Percentiles rank a stretch among this genome's conserved stretches.
Evolutionary conservation across 148 eudicot species (phyloP).

Genomic region (Chenopodium berlandieri): DNA sequence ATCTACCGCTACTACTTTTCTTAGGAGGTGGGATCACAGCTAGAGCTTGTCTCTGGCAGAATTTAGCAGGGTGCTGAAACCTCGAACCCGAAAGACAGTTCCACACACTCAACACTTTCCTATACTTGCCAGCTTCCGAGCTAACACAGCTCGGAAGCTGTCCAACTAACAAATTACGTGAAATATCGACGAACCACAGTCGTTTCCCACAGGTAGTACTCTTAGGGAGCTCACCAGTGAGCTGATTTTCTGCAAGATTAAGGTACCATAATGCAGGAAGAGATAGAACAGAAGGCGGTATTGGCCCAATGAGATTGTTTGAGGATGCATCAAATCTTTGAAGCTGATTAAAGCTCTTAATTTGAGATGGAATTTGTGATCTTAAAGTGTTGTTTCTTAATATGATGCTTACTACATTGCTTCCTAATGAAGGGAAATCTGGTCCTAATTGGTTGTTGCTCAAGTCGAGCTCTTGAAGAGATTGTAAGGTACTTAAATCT

Average conservation of each 20-base stretch:
- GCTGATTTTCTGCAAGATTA: constrained; percentile 56
- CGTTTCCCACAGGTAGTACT: constrained; percentile 47
- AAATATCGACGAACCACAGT: constrained; percentile 61
- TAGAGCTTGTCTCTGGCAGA: constrained; percentile 62
- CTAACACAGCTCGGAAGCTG: constrained; percentile 64
- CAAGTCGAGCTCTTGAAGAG: constrained; percentile 64
- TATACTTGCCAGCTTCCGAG: constrained; percentile 33
- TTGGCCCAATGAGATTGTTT: constrained; percentile 63
- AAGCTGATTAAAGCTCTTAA: constrained; percentile 40
- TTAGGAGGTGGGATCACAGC: constrained; percentile 62
- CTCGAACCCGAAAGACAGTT: constrained; percentile 59
- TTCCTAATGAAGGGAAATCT: constrained; percentile 57
- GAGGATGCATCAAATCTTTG: constrained; percentile 60
- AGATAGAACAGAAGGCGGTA: constrained; percentile 55
- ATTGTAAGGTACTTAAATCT: constrained; percentile 45
- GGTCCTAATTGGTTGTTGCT: constrained; percentile 68
- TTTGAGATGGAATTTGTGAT: constrained; percentile 47
- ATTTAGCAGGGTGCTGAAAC: constrained; percentile 49
- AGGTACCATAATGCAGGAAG: constrained; percentile 58
- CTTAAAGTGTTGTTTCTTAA: constrained; percentile 64
- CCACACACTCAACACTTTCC: constrained; percentile 50
- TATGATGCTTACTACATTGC: constrained; percentile 40
- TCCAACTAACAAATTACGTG: constrained; percentile 69
- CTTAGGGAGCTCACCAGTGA: constrained; percentile 58
- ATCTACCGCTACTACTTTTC: not conserved